Evolutionary conservation across 768 basidiomycete species (phyloP).

Genomic region (Russula sp.): DNA sequence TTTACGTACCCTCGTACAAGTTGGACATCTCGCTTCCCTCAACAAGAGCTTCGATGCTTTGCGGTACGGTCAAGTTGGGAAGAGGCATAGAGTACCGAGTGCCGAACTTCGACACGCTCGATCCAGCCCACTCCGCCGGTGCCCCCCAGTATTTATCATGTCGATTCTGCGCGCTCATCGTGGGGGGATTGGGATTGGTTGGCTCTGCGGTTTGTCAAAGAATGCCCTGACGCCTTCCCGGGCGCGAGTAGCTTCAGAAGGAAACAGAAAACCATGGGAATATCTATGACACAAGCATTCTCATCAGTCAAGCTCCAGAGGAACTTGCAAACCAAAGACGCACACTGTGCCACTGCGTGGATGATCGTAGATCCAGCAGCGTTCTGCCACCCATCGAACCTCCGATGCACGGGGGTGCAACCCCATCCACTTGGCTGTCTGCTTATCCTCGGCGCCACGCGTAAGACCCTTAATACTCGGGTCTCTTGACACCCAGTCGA

Average conservation of each 20-base stretch:
- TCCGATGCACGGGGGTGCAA: conserved; percentile 73
- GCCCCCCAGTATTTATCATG: conserved; percentile 36
- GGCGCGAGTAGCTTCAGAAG: conserved; percentile 76
- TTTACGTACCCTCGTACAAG: conserved; percentile 55
- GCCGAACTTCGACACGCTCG: conserved; percentile 85
- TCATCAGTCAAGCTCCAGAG: conserved; percentile 1
- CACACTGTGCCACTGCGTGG: conserved; percentile 92
- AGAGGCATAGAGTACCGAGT: conserved; percentile 68
- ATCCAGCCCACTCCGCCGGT: conserved; percentile 68
- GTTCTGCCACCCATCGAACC: conserved; percentile 87
- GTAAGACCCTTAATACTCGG: conserved; percentile 61
- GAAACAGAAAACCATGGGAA: conserved; percentile 93
- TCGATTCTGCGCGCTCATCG: conserved; percentile 32
- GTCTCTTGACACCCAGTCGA: conserved; percentile 82
- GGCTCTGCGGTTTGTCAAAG: conserved; percentile 43
- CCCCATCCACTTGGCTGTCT: conserved; percentile 89
- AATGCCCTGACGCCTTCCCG: conserved; percentile 53
- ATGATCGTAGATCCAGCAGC: conserved; percentile 98
- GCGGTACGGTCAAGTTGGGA: conserved; percentile 56
- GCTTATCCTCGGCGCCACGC: conserved; percentile 89
- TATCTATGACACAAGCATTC: conserved; percentile 50
- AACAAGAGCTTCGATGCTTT: conserved; percentile 88
- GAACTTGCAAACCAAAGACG: conserved; percentile 35
- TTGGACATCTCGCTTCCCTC: conserved; percentile 86
- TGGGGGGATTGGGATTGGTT: conserved; percentile 1